These are phyloP conservation scores for Pseudevernia furfuracea DNA, from an alignment of 495 filamentous ascomycete species.

Conservation along the genomic window DNA sequence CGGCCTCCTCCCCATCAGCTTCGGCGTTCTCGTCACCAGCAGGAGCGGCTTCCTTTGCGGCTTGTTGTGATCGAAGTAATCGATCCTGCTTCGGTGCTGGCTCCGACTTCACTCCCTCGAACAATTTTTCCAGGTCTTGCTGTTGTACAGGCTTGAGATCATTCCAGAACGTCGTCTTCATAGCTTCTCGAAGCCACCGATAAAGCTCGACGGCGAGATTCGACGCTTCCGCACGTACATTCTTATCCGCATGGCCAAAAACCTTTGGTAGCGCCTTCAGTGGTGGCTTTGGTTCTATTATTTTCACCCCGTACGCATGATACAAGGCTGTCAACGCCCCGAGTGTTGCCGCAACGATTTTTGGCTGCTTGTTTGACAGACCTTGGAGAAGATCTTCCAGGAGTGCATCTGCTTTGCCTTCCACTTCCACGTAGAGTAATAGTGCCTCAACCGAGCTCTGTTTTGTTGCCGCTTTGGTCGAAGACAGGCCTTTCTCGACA, in stretches of 20 bases:
- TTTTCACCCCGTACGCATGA: conserved; percentile 90
- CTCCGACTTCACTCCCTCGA: conserved; percentile 87
- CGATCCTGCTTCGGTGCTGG: conserved; percentile 82
- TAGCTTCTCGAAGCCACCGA: conserved; percentile 92
- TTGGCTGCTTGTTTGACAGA: conserved; percentile 86
- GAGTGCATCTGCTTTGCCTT: conserved; percentile 67
- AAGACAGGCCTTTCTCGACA: conserved; percentile 85
- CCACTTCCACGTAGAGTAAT: conserved; percentile 81
- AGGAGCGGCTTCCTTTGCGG: conserved; percentile 61
- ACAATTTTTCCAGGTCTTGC: conserved; percentile 85
- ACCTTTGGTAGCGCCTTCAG: conserved; percentile 84
- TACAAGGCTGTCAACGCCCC: conserved; percentile 73
- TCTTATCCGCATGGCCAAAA: conserved; percentile 96
- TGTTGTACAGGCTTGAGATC: conserved; percentile 96
- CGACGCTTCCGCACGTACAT: conserved; percentile 90
- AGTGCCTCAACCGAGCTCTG: conserved; percentile 78
- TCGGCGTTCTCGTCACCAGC: conserved; percentile 49
- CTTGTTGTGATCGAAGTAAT: conserved; percentile 82
- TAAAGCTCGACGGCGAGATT: conserved; percentile 91
- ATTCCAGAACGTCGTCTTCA: conserved; percentile 96
- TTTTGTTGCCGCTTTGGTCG: conserved; percentile 81
- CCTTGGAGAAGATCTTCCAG: conserved; percentile 85
- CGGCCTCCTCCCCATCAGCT: conserved; percentile 52
- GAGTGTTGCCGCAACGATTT: conserved; percentile 81
- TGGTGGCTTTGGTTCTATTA: conserved; percentile 93